Base-by-base conservation (phyloP, 2,329 filamentous ascomycete species). In the Xylaria sp. region DNA sequence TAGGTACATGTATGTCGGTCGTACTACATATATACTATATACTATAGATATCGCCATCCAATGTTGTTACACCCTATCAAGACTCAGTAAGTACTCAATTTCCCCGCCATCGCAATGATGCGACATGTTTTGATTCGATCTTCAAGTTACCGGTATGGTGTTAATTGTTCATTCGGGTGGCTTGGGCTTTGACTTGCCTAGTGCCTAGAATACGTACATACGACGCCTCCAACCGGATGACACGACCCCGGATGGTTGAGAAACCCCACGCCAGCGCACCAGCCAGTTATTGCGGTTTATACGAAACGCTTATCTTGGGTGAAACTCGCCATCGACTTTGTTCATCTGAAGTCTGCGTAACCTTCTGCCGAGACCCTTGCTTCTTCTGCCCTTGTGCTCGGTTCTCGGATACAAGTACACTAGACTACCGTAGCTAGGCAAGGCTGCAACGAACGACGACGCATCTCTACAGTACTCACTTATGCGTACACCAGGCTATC, bases 391-490 rank as follows among this genome's bases (percentile, higher is more conserved):
- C 10, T 54, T 33, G 39, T 61, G n/a, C 45, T 61, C 58, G 45
- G 17, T 54, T 27, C 27, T 51, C 36, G 36, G 47, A 60, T 25
- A 13, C 25, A 22, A 7, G 29, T 44, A 44, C 17, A 5, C 9
- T n/a, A 9, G 1, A 44, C n/a, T 44, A 15, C 11, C 20, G 31
- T 25, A 55, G 3, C 20, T 7, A 38, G 10, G 42, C 29, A 58
- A 66, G 63, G 63, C 63, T 61, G 50, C n/a, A 33, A 42, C 11
- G 10, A 7, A 55, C n/a, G n/a, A 42, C 39, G 13, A 63, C 29
- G 36, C 38, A 53, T 33, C 13, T n/a, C n/a, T n/a, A n/a, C n/a
- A n/a, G n/a, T 7, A 45, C n/a, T 7, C 25, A 50, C 47, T 50
- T n/a, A 50, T 17, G 5, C 25, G n/a, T 44, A 42, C 39, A 42